These are phyloP conservation scores for Artemisia annua DNA, from an alignment of 129 eudicot species.

Conservation along the genomic window DNA sequence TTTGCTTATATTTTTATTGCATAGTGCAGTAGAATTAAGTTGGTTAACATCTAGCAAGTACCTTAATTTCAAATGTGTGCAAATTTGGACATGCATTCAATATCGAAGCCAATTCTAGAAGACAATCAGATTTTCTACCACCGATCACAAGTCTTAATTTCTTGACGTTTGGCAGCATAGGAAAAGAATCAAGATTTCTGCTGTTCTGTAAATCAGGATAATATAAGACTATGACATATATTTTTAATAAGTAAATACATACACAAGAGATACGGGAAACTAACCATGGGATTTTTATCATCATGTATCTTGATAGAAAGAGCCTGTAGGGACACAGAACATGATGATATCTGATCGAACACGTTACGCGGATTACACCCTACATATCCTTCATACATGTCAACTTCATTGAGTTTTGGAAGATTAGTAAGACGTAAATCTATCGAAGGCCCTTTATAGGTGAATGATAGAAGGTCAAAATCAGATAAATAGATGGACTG, in stretches of 20 bases:
- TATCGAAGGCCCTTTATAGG: constrained; percentile 38
- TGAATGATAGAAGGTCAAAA: constrained; percentile 36
- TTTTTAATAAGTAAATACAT: neutral
- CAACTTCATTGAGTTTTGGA: constrained; percentile 41
- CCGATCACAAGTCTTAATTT: neutral
- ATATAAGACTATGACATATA: no score
- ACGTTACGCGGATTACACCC: neutral
- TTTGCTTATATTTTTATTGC: neutral
- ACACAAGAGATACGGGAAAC: neutral
- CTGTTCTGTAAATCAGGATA: no score
- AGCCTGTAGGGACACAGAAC: constrained; percentile 34
- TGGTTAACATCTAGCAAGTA: neutral
- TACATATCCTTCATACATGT: neutral
- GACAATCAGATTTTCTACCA: neutral
- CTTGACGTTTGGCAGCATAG: neutral
- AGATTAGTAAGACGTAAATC: constrained; percentile 29
- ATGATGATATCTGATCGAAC: constrained; percentile 23
- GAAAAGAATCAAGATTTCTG: neutral
- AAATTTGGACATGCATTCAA: neutral
- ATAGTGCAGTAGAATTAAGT: neutral
- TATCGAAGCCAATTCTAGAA: neutral
- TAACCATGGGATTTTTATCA: constrained; percentile 23
- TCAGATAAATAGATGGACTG: constrained; percentile 24
- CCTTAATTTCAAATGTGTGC: neutral
- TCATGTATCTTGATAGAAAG: constrained; percentile 31